A percentile compares a stretch with the other conserved stretches of the same genome.
Evolutionary conservation across 768 basidiomycete genomes (phyloP).

Genomic region (Naganishia friedmannii): DNA sequence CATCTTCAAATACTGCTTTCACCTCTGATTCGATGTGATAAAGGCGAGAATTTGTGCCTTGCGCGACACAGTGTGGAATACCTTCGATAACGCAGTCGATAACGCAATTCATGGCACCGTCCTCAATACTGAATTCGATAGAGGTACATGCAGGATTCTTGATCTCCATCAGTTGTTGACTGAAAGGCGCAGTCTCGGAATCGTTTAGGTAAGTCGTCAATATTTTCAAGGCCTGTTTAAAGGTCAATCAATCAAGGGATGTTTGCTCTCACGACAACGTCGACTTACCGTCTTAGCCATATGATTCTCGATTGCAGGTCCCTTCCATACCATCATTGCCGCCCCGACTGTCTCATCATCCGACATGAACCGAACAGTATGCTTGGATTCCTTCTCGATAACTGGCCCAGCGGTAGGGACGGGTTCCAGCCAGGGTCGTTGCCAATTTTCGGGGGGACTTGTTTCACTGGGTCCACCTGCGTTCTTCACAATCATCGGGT

Average conservation of each 20-base stretch:
- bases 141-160: constrained; percentile 76
- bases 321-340: constrained; percentile 71
- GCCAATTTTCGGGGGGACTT: constrained; percentile 71
- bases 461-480: not conserved
- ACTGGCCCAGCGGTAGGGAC: constrained; percentile 58
- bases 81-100: constrained; percentile 76
- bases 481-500: constrained; percentile 68
- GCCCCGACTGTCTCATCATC: constrained; percentile 88
- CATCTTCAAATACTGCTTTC: constrained; percentile 64
- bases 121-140: constrained; percentile 77
- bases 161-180: constrained; percentile 86
- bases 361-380: constrained; percentile 87
- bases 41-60: constrained; percentile 59
- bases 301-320: constrained; percentile 68
- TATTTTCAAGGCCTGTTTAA: constrained; percentile 72
- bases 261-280: not conserved
- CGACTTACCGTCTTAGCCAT: constrained; percentile 65
- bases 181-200: constrained; percentile 53
- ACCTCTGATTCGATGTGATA: constrained; percentile 69
- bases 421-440: constrained; percentile 89
- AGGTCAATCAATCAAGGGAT: constrained; percentile 31
- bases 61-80: constrained; percentile 59
- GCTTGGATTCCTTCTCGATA: constrained; percentile 56
- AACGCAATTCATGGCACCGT: constrained; percentile 67
- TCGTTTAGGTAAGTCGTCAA: constrained; percentile 82